Conservation (phyloP, 192 early-diverging fungal species). For the Gamsiella multidivaricata region DNA sequence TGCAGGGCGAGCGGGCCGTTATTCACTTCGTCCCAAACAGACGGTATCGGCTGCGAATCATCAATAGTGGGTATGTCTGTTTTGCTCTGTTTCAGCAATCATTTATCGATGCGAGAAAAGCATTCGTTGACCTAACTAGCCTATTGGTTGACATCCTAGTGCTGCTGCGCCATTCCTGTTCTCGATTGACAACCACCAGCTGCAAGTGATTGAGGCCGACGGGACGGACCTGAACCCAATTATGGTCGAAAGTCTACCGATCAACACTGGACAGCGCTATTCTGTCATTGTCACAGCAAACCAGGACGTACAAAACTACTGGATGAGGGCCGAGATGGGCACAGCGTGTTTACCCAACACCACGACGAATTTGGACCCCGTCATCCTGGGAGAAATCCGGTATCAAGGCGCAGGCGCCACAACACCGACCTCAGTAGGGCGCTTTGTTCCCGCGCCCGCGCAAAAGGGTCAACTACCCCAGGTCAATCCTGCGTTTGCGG, state of each 20-base stretch:
- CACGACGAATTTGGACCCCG: constrained; percentile 32
- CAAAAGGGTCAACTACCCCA: constrained; percentile 2
- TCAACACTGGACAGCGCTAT: constrained; percentile 61
- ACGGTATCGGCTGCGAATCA: constrained; percentile 69
- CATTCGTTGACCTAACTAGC: no score
- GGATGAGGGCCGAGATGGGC: constrained; percentile 58
- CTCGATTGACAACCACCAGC: constrained; percentile 74
- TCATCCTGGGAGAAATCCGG: constrained; percentile 50
- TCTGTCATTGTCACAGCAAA: constrained; percentile 62
- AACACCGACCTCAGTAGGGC: constrained; percentile 32
- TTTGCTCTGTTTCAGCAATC: neutral
- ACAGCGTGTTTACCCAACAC: constrained; percentile 41
- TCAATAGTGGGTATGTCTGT: constrained; percentile 58
- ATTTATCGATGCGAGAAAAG: neutral
- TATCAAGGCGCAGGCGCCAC: constrained; percentile 54
- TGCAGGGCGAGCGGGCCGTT: constrained; percentile 18
- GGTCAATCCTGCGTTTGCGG: constrained; percentile 28
- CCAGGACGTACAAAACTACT: constrained; percentile 57
- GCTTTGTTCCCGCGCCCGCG: constrained; percentile 13
- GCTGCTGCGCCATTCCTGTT: constrained; percentile 72
- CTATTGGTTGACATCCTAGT: no score
- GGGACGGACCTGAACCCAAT: constrained; percentile 57
- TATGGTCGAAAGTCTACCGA: constrained; percentile 52
- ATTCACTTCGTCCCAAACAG: constrained; percentile 44
- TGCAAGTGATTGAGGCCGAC: constrained; percentile 79